A percentile compares a stretch with the other conserved stretches of the same genome.
phyloP scores from a whole-genome alignment of 805 yeast species.

The Teunomyces pallodes region DNA sequence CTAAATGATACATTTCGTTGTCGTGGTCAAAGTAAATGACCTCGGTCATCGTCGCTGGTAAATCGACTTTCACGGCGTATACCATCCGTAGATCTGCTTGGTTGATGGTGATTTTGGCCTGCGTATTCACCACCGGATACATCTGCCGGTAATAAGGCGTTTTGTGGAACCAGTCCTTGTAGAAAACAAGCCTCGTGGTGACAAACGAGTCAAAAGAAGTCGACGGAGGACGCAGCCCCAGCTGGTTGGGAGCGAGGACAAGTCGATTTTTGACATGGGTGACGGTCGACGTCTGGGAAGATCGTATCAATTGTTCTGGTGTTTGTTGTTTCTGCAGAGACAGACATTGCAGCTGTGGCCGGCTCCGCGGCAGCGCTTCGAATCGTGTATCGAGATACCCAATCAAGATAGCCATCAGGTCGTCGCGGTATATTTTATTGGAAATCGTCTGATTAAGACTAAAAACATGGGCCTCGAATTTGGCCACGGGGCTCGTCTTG shows the following conservation, averaged over 20 bases:
- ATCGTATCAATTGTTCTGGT: background rate
- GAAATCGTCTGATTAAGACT: conserved; percentile 25
- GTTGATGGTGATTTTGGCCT: conserved; percentile 1
- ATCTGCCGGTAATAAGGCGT: conserved; percentile 3
- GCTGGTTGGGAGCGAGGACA: background rate
- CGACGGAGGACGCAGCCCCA: background rate
- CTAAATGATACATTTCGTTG: conserved; percentile 8
- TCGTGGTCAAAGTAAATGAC: conserved; percentile 27
- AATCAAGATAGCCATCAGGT: conserved; percentile 25
- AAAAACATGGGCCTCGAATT: conserved; percentile 30
- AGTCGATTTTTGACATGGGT: background rate
- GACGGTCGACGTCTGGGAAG: background rate
- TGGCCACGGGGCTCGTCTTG: conserved; percentile 27
- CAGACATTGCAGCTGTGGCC: background rate
- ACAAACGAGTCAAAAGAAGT: conserved; percentile 17
- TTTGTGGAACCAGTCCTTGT: conserved; percentile 33
- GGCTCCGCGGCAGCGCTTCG: background rate
- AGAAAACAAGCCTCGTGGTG: conserved; percentile 27
- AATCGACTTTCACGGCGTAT: conserved; percentile 13
- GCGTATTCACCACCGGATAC: background rate
- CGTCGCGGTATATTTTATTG: conserved; percentile 17
- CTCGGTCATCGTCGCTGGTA: conserved; percentile 8
- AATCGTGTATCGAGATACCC: conserved; percentile 33
- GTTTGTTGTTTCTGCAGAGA: background rate
- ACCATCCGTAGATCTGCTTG: conserved; percentile 13